These are phyloP conservation scores for Byssochlamys sp. DNA, from an alignment of 2,329 filamentous ascomycete species.

Conservation along the genomic window DNA sequence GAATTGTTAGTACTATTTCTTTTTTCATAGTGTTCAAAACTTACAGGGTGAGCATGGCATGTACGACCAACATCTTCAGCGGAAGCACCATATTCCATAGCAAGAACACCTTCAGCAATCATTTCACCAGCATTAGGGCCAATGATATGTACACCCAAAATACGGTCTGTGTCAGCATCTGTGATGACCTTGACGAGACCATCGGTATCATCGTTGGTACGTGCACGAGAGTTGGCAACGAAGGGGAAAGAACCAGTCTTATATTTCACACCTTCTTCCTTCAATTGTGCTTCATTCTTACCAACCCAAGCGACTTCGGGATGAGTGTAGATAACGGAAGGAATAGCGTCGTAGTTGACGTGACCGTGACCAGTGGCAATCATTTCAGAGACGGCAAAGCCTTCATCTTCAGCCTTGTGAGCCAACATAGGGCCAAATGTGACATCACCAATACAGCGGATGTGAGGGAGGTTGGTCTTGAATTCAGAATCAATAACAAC, in stretches of 20 bases:
- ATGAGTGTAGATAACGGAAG: constrained; percentile 98
- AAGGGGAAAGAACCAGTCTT: constrained; percentile 91
- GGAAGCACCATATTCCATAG: constrained; percentile 90
- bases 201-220: constrained; percentile 95
- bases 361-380: constrained; percentile 96
- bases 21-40: too few species aligned
- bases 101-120: constrained; percentile 94
- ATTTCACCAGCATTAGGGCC: constrained; percentile 95
- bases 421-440: constrained; percentile 98
- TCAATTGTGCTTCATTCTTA: constrained; percentile 91
- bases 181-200: constrained; percentile 95
- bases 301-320: constrained; percentile 98
- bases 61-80: constrained; percentile 91
- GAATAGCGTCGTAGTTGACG: constrained; percentile 97
- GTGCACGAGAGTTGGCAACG: constrained; percentile 93
- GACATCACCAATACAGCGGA: constrained; percentile 88
- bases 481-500: constrained; percentile 97
- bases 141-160: constrained; percentile 92
- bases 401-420: constrained; percentile 98
- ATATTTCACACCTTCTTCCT: constrained; percentile 82
- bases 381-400: constrained; percentile 86
- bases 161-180: constrained; percentile 89
- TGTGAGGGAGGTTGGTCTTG: constrained; percentile 93
- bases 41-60: constrained; percentile 91
- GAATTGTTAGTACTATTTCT: too few species aligned